Base-by-base conservation (phyloP, 2,329 filamentous ascomycete genomes). In the Paecilomyces fulvus region DNA sequence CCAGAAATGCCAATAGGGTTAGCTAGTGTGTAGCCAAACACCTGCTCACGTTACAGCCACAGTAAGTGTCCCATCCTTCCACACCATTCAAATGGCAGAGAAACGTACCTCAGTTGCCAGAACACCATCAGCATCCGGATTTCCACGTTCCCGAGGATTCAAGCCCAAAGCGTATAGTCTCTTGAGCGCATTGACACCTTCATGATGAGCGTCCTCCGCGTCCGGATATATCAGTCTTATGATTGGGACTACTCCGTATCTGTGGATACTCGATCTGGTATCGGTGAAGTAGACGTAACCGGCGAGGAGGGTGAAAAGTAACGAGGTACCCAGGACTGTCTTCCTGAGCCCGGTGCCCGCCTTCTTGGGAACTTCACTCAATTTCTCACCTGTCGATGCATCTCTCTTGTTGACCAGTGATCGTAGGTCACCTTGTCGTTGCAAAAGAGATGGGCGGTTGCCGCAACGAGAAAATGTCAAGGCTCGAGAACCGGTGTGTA, bases 1-100 rank as follows among this genome's bases (percentile, higher is more conserved):
- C 90, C 94, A n/a, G 90, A 95, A 60, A 95, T 96, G 56, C 88
- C 94, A 65, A 99, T 85, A 1, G 94, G 94, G 73, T 96, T 97
- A 65, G 83, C 79, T 51, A 99, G 75, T 3, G 77, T 80, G 59
- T 87, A 83, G 33, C 88, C 90, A 69, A 95, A 96, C 20, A 97
- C 86, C 70, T 77, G 57, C 20, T 30, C 30, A 23, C 14, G 20
- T n/a, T 31, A 17, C 4, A 58, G 23, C 31, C 30, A 23, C 23
- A 20, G 11, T 49, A n/a, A 21, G 33, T 48, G 14, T n/a, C 52
- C 43, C 46, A 53, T 17, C 23, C 30, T 53, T 23, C 31, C 25
- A 51, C 31, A 51, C 20, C 53, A 31, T 43, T 31, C 46, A 28
- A 5, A 25, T 30, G n/a, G 3, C 8, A 20, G 28, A 17, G n/a